phyloP scores from a whole-genome alignment of 2,329 filamentous ascomycete genomes.

The Aspergillus melleus region DNA sequence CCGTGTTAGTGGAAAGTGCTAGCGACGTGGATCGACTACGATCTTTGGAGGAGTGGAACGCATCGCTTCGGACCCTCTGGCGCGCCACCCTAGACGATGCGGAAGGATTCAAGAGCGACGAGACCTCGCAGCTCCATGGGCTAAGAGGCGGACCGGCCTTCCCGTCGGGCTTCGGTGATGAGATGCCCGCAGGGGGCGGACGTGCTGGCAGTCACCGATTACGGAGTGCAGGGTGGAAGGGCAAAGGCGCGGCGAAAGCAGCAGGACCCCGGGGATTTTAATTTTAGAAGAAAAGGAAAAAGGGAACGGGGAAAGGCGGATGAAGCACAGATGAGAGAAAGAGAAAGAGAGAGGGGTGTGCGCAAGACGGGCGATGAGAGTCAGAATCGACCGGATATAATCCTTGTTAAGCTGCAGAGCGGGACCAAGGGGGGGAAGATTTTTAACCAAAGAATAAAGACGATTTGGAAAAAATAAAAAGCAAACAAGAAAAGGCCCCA shows the following conservation, averaged over 20 bases:
- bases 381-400: neutral
- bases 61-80: constrained; percentile 69
- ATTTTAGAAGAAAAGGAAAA: constrained; percentile 1
- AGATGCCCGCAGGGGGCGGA: constrained; percentile 22
- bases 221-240: constrained; percentile 26
- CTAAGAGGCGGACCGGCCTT: constrained; percentile 27
- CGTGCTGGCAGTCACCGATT: constrained; percentile 24
- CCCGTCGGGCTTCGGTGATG: constrained; percentile 35
- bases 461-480: neutral
- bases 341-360: no score
- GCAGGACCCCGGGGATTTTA: constrained; percentile 8
- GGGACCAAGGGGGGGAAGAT: neutral
- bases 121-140: constrained; percentile 30
- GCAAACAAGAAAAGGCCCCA: neutral
- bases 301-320: neutral
- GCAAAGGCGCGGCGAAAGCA: constrained; percentile 20
- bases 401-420: neutral
- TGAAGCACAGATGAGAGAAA: neutral
- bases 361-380: neutral
- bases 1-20: constrained; percentile 74
- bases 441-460: no score
- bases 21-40: constrained; percentile 69
- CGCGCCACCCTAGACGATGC: constrained; percentile 72
- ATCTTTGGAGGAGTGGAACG: constrained; percentile 71
- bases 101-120: constrained; percentile 61